Base-by-base conservation (phyloP, 495 filamentous ascomycete genomes). In the Chaetomium cochliodes region DNA sequence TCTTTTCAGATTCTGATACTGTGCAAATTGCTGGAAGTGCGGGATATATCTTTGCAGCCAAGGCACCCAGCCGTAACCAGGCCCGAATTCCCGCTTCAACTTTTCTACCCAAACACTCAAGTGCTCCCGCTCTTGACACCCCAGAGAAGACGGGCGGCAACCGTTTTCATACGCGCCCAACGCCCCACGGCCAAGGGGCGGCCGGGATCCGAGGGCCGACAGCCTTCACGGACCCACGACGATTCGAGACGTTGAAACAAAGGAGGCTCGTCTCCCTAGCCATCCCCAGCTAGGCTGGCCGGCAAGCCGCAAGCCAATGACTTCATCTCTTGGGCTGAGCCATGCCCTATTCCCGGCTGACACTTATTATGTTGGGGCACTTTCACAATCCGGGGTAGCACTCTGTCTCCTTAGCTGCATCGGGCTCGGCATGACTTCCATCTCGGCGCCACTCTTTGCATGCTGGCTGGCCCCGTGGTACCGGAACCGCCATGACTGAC, bases 311-410 rank as follows among this genome's bases (percentile, higher is more conserved):
- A 44, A 52, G 25, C n/a, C 30, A 56, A 23, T 56, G 53, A 56
- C 53, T 30, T 56, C 30, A 56, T 23, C 28, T 3, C 12, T 8
- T 56, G 33, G 16, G 30, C 55, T n/a, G 23, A 13, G 13, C 39
- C 28, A 60, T 16, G 44, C 20, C 26, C 39, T n/a, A 39, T 49
- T 50, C 50, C 55, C n/a, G 55, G 37, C 8, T 3, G 8, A 12
- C 7, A 37, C 5, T 37, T 37, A 37, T 6, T 37, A 37, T 37
- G 28, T 18, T 8, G 12, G 20, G 11, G 39, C 39, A 44, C 37
- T 44, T 44, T 58, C 55, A 58, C 37, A 60, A 60, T 15, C 58
- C n/a, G 18, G 58, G 58, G 58, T 58, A 50, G 46, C 25, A 49
- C 9, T 30, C 33, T 20, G 23, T 25, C 18, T 20, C 47, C 8